Evolutionary conservation across 2,329 filamentous ascomycete genomes (phyloP).

Genomic region (Hypoxylon sp.): DNA sequence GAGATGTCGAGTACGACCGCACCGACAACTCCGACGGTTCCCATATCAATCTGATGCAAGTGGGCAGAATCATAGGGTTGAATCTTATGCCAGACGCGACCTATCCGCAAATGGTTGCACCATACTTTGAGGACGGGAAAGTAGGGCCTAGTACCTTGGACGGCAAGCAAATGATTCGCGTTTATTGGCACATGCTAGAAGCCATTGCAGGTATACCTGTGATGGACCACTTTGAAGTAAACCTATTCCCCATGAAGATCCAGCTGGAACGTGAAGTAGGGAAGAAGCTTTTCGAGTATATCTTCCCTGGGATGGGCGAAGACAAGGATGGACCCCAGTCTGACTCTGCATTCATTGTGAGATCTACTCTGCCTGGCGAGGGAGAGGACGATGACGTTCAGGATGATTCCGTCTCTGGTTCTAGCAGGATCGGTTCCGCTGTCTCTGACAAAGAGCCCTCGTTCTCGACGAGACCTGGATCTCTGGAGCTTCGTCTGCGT

Average conservation of each 20-base stretch:
- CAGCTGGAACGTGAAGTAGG: conserved; percentile 94
- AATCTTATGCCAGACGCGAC: conserved; percentile 92
- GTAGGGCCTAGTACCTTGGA: conserved; percentile 66
- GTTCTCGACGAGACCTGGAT: conserved; percentile 76
- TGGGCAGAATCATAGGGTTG: conserved; percentile 88
- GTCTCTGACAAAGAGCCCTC: conserved; percentile 64
- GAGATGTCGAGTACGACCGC: conserved; percentile 91
- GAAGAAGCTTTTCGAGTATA: conserved; percentile 95
- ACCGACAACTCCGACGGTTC: conserved; percentile 98
- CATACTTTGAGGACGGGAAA: conserved; percentile 81
- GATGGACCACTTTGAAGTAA: conserved; percentile 96
- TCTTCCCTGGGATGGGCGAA: conserved; percentile 87
- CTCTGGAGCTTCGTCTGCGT: conserved; percentile 84
- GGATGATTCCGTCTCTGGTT: conserved; percentile 59
- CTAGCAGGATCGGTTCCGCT: conserved; percentile 57
- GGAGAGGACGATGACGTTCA: conserved; percentile 66
- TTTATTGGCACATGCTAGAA: conserved; percentile 99
- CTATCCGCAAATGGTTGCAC: conserved; percentile 96
- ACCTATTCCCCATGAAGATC: conserved; percentile 91
- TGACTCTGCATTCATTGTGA: conserved; percentile 72
- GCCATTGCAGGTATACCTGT: conserved; percentile 98
- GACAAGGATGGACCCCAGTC: conserved; percentile 66
- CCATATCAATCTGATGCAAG: conserved; percentile 91
- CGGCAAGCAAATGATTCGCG: conserved; percentile 86
- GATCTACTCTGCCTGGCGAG: conserved; percentile 60